Base-by-base conservation (phyloP, 352 stramenopile genomes). In the Pythium periplocum region DNA sequence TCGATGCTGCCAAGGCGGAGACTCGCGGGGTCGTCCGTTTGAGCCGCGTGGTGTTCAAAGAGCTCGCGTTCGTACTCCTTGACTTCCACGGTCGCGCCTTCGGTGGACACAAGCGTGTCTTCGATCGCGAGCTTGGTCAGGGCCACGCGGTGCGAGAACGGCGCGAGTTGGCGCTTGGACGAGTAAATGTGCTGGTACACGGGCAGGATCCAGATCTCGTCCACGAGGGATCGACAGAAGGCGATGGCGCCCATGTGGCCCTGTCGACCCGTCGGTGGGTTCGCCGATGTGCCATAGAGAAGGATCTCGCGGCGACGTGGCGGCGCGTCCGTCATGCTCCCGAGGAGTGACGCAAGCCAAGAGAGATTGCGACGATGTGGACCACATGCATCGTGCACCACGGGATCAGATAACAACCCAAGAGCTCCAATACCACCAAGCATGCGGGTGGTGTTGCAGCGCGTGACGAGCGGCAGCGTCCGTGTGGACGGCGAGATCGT, bases 181-280 rank as follows among this genome's bases (percentile, higher is more conserved):
- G 69, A 75, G 64, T 89, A 95, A 52, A 95, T 95, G 66, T 96
- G 87, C 55, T 88, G 79, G 60, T 90, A 96, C 51, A 96, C 87
- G 7, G 87, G 87, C 48, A 96, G 48, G n/a, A 96, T 52, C 87
- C 87, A 96, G 38, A 96, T 69, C 64, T 96, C 80, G 53, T 96
- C 86, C 48, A 87, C 93, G 36, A 83, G 51, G 31, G 53, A 31
- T 8, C 62, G 70, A 48, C 72, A 89, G 59, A 86, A 73, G 45
- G 77, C 59, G 17, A 94, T 71, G 11, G 90, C 69, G 35, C 87
- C 86, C 76, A 90, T 85, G 76, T 96, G 87, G 26, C 84, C 87
- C 36, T 60, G 51, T 51, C 64, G 46, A 7, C 77, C 83, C 38
- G 75, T 90, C 7, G 83, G 82, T 31, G 87, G 87, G 69, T 96